phyloP scores from a whole-genome alignment of 352 stramenopile genomes.

The Globisporangium echinulatum region DNA sequence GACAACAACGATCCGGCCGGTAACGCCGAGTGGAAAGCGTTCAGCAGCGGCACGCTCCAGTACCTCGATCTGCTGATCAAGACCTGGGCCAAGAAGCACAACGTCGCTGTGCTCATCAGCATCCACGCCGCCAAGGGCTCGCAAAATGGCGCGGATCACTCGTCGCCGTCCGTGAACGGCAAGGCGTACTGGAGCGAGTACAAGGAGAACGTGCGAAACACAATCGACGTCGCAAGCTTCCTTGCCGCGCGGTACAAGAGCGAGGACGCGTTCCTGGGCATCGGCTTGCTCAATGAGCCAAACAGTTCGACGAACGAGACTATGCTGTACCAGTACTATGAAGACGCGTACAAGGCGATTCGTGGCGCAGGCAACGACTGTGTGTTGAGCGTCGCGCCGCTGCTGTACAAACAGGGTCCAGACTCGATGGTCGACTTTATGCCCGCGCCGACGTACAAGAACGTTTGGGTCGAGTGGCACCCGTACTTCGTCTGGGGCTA shows the following conservation, averaged over 20 bases:
- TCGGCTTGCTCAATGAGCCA: conserved; percentile 74
- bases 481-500: conserved; percentile 82
- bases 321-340: conserved; percentile 71
- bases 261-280: conserved; percentile 68
- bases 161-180: conserved; percentile 35
- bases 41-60: conserved; percentile 31
- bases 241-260: conserved; percentile 61
- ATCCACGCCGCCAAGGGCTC: conserved; percentile 66
- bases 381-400: conserved; percentile 44
- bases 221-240: conserved; percentile 34
- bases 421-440: conserved; percentile 50
- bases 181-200: conserved; percentile 41
- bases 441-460: conserved; percentile 37
- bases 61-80: conserved; percentile 45
- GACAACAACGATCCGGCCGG: conserved; percentile 48
- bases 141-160: conserved; percentile 73
- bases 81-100: conserved; percentile 38
- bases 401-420: conserved; percentile 44
- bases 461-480: conserved; percentile 83
- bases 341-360: conserved; percentile 56
- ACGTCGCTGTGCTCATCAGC: conserved; percentile 49
- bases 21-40: conserved; percentile 37
- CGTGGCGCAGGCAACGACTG: conserved; percentile 53
- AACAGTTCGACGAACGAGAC: conserved; percentile 37
- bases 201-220: conserved; percentile 55